Evolutionary conservation across 1,139 yeast genomes (phyloP).

Genomic region (Scheffersomyces stambukii): DNA sequence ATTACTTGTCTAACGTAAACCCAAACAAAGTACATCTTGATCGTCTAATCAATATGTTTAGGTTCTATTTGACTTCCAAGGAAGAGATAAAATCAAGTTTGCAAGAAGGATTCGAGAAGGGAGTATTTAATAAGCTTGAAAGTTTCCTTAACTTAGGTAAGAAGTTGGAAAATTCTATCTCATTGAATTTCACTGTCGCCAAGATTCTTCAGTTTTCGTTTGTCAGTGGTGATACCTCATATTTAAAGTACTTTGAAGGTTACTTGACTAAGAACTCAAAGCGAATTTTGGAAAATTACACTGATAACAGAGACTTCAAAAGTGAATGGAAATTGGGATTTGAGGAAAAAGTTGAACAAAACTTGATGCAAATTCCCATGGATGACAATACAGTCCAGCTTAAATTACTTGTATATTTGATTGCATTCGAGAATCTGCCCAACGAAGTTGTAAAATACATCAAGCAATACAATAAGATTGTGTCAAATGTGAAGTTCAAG

Average conservation of each 20-base stretch:
- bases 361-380: slow-evolving; percentile 11
- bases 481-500: slow-evolving; percentile 15
- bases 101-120: slow-evolving; percentile 47
- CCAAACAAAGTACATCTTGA: slow-evolving; percentile 26
- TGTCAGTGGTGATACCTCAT: slow-evolving; percentile 32
- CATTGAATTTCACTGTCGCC: slow-evolving; percentile 29
- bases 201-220: slow-evolving; percentile 35
- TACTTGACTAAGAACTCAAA: slow-evolving; percentile 11
- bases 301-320: slow-evolving; percentile 48
- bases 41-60: slow-evolving; percentile 25
- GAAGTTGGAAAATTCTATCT: slow-evolving; percentile 35
- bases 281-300: slow-evolving; percentile 11
- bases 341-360: slow-evolving; percentile 6
- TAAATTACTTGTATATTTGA: slow-evolving; percentile 23
- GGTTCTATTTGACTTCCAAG: slow-evolving; percentile 50
- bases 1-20: slow-evolving; percentile 49
- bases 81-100: slow-evolving; percentile 48
- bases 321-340: slow-evolving; percentile 46
- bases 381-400: slow-evolving; percentile 12
- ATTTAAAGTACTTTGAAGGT: slow-evolving; percentile 22
- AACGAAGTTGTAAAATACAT: slow-evolving; percentile 13
- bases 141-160: slow-evolving; percentile 54
- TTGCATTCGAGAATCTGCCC: slow-evolving; percentile 15
- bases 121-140: slow-evolving; percentile 56
- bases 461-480: slow-evolving; percentile 23